Evolutionary conservation across 192 early-diverging fungal species (phyloP).

Genomic region (Linnemannia elongata): DNA sequence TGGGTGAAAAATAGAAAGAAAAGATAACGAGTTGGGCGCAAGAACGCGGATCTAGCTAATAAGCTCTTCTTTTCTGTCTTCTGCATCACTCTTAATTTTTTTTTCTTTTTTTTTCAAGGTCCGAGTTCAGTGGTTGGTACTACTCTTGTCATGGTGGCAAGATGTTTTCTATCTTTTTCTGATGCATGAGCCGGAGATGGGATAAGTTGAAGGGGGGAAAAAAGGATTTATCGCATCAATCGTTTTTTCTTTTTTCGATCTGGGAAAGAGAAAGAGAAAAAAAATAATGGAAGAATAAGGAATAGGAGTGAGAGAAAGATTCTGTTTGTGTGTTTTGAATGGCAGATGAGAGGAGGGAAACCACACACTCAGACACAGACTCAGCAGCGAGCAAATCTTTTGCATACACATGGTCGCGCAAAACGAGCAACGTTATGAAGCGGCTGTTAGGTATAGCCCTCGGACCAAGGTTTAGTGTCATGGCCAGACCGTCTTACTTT

Average conservation of each 20-base stretch:
- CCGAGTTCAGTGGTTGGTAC: neutral
- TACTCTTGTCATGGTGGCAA: neutral
- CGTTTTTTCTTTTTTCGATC: neutral
- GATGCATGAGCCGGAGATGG: neutral
- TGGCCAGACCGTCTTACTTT: too few species aligned
- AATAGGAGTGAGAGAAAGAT: neutral
- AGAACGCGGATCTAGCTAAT: neutral
- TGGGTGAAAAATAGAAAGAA: neutral
- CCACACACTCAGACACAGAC: too few species aligned
- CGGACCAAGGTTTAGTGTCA: too few species aligned
- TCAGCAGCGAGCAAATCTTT: too few species aligned
- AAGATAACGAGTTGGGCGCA: neutral
- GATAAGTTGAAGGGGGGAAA: neutral
- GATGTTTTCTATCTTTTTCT: neutral
- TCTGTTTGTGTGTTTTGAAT: too few species aligned
- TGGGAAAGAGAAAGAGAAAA: neutral
- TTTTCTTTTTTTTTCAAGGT: neutral
- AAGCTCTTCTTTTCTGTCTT: neutral
- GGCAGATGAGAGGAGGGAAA: too few species aligned
- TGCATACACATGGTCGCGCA: too few species aligned
- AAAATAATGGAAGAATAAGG: neutral
- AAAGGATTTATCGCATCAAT: neutral
- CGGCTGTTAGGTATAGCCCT: too few species aligned
- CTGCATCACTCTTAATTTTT: too few species aligned
- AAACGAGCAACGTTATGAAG: too few species aligned